Percentiles rank a stretch among this genome's conserved stretches.
Evolutionary conservation across 257 asterid species (phyloP).

Genomic region (Ballota nigra): DNA sequence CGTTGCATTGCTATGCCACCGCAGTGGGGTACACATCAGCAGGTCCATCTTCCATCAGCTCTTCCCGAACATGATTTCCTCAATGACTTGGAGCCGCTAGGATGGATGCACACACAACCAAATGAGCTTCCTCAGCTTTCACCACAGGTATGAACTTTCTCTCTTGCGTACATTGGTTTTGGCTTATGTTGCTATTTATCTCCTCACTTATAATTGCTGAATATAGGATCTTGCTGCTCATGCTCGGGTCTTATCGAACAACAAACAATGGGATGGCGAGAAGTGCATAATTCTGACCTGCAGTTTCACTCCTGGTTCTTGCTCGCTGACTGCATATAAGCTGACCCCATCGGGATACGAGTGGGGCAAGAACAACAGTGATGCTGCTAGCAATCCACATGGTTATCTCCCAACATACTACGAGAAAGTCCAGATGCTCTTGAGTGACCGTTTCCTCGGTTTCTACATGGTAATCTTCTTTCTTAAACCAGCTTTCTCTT

Average conservation of each 20-base stretch:
- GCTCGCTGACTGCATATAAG: constrained; percentile 93
- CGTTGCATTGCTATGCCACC: constrained; percentile 97
- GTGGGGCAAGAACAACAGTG: constrained; percentile 95
- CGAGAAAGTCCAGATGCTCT: constrained; percentile 97
- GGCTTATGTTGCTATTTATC: not conserved
- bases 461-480: constrained; percentile 77
- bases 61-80: constrained; percentile 93
- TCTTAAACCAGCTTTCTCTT: not conserved
- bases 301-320: constrained; percentile 98
- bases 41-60: constrained; percentile 85
- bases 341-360: constrained; percentile 93
- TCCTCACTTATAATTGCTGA: not conserved
- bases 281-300: constrained; percentile 90
- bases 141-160: constrained; percentile 57
- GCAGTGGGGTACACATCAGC: constrained; percentile 99
- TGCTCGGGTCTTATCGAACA: constrained; percentile 73
- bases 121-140: constrained; percentile 97
- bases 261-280: constrained; percentile 99
- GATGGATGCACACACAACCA: constrained; percentile 99
- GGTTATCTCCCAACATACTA: constrained; percentile 93
- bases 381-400: constrained; percentile 87
- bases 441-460: constrained; percentile 96
- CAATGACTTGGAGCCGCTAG: constrained; percentile 90
- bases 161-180: not conserved
- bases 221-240: constrained; percentile 79